These are phyloP conservation scores for Aspergillus avenaceus DNA, from an alignment of 495 filamentous ascomycete species.

Conservation along the genomic window DNA sequence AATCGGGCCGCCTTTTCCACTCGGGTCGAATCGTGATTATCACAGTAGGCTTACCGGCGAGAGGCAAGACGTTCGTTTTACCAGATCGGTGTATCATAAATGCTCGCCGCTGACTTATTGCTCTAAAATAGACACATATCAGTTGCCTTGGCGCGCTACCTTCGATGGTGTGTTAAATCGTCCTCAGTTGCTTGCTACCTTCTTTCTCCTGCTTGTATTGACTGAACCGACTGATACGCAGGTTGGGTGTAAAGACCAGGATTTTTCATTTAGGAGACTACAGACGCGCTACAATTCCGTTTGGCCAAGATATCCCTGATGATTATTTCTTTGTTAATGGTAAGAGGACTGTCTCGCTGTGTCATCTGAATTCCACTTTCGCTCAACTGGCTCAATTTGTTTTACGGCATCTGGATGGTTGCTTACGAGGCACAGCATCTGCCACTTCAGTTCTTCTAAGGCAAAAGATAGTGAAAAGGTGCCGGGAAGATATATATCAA, in stretches of 20 bases:
- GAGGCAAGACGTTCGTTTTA: conserved; percentile 83
- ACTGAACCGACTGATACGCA: conserved; percentile 31
- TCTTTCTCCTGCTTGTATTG: background rate
- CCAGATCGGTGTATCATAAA: conserved; percentile 1
- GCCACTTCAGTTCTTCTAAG: conserved; percentile 81
- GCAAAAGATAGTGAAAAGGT: conserved; percentile 96
- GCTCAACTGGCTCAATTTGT: background rate
- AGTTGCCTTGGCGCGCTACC: conserved; percentile 89
- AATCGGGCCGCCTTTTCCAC: conserved; percentile 94
- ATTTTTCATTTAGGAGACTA: conserved; percentile 98
- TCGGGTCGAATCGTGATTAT: conserved; percentile 96
- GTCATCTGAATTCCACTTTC: background rate
- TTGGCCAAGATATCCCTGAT: conserved; percentile 82
- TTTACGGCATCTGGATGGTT: background rate
- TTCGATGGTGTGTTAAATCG: conserved; percentile 68
- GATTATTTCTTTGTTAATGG: conserved; percentile 98
- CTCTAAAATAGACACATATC: conserved; percentile 70
- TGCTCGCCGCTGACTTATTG: conserved; percentile 5
- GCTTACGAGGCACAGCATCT: conserved; percentile 51
- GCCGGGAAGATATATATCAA: conserved; percentile 91
- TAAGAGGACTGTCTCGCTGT: conserved; percentile 19
- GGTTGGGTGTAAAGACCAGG: conserved; percentile 95
- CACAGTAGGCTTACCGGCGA: conserved; percentile 90
- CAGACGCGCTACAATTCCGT: conserved; percentile 82
- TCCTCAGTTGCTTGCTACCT: background rate